Base-by-base conservation (phyloP, 73 alveolate genomes). In the Paramecium bursaria region DNA sequence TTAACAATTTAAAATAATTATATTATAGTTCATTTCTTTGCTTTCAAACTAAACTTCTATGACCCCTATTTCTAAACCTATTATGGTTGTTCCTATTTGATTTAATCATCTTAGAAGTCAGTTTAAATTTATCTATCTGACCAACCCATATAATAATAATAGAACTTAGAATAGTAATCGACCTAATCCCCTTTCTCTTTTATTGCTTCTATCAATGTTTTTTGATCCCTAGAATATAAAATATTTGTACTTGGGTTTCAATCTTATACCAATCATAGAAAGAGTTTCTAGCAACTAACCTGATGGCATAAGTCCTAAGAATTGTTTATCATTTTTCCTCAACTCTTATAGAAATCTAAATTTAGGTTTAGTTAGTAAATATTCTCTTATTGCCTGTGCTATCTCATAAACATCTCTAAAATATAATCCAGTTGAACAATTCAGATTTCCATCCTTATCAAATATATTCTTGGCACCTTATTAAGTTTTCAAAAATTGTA, bases 331-430 rank as follows among this genome's bases (percentile, higher is more conserved):
- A 3, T 25, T 21, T 7, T 67, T 67, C 33, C 33, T 67, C 9
- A 67, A 42, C 17, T 67, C 82, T 13, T 25, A 14, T 39, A 67
- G 82, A 19, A 67, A 21, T 39, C 44, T 47, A 67, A 67, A 42
- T 19, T 67, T 67, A 13, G 82, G 82, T 67, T 67, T 67, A 25
- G 82, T 67, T 1, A 42, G 19, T 14, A 67, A 42, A 67, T 67
- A 67, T 67, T 33, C 33, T 42, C 44, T 67, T 2, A 67, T 15
- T 11, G 42, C 27, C 19, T 31, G 60, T 10, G 44, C 14, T 22
- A 67, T 39, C 10, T 67, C 82, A 39, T 44, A 15, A 26, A 21
- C 33, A n/a, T 42, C 9, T 4, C 44, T 33, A 42, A 67, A 67
- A 67, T 67, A 67, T 19, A 67, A 67, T 3, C 82, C 82, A 3